These are phyloP conservation scores for Lachnellula subtilissima DNA, from an alignment of 2,329 filamentous ascomycete genomes.

Conservation along the genomic window DNA sequence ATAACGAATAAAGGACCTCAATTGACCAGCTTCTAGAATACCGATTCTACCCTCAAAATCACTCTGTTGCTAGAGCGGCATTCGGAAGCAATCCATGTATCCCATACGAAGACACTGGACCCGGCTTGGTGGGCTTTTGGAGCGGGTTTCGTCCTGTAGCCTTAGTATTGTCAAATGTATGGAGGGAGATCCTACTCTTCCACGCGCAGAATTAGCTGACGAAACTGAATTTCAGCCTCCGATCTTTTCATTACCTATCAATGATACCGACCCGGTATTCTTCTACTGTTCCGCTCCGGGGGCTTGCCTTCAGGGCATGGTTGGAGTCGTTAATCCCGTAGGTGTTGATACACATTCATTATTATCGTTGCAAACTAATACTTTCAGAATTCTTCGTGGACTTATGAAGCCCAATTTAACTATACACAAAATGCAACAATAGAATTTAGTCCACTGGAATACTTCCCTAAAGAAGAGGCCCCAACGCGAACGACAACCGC, in stretches of 20 bases:
- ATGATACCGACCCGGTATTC: constrained; percentile 60
- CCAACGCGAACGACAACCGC: constrained; percentile 4
- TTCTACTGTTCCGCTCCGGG: constrained; percentile 65
- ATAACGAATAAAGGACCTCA: neutral
- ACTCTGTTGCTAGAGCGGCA: constrained; percentile 59
- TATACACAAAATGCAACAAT: constrained; percentile 45
- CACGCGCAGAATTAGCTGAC: neutral
- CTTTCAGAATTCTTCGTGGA: constrained; percentile 41
- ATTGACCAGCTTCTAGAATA: constrained; percentile 36
- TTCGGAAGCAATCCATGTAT: constrained; percentile 55
- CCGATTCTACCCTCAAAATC: constrained; percentile 57
- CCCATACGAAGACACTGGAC: constrained; percentile 50
- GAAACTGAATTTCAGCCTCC: constrained; percentile 29
- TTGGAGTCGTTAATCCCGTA: constrained; percentile 70
- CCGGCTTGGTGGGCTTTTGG: constrained; percentile 48
- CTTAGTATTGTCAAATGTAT: constrained; percentile 38
- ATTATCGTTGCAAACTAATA: neutral
- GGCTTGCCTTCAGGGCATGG: constrained; percentile 67
- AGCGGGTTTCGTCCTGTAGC: constrained; percentile 45
- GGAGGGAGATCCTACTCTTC: constrained; percentile 7
- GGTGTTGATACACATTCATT: constrained; percentile 11
- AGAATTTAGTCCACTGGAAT: constrained; percentile 52
- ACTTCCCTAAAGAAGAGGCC: constrained; percentile 45
- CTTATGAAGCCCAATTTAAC: constrained; percentile 43
- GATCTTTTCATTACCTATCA: constrained; percentile 43